phyloP scores from a whole-genome alignment of 306 rosid genomes.

The Ammopiptanthus mongolicus region DNA sequence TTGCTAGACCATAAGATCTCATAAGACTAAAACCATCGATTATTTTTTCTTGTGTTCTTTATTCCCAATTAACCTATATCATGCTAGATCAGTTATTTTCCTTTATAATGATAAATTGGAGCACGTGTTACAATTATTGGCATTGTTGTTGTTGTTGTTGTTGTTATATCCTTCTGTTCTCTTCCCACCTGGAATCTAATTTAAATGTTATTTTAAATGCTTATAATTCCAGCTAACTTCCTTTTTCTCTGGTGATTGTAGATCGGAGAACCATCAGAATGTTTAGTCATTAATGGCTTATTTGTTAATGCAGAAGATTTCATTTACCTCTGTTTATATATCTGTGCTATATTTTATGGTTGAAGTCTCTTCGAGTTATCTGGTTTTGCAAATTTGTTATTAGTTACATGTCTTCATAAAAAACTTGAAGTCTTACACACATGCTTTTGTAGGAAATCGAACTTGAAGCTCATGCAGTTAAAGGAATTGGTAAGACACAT shows the following conservation, averaged over 20 bases:
- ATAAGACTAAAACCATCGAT: neutral
- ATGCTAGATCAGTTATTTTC: neutral
- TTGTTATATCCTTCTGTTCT: neutral
- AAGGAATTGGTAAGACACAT: slow-evolving; percentile 90
- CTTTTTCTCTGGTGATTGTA: neutral
- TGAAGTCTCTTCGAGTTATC: neutral
- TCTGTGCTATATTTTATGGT: neutral
- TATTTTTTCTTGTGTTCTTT: neutral
- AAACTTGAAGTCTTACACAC: neutral
- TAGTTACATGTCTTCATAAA: neutral
- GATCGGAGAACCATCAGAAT: neutral
- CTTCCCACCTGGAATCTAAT: neutral
- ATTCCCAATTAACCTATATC: neutral
- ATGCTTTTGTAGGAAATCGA: slow-evolving; percentile 70
- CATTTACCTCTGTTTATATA: neutral
- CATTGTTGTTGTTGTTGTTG: neutral
- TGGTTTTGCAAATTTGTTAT: slow-evolving; percentile 3
- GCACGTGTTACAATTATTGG: neutral
- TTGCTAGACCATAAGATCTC: neutral
- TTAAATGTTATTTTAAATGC: neutral
- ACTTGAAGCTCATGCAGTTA: slow-evolving; percentile 94
- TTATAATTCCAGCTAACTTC: neutral
- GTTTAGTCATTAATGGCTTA: neutral
- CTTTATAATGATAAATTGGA: neutral
- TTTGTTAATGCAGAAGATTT: neutral